A percentile compares a stretch with the other conserved stretches of the same genome.
Evolutionary conservation across 2,329 filamentous ascomycete species (phyloP).

Genomic region (Diaporthe helianthi): DNA sequence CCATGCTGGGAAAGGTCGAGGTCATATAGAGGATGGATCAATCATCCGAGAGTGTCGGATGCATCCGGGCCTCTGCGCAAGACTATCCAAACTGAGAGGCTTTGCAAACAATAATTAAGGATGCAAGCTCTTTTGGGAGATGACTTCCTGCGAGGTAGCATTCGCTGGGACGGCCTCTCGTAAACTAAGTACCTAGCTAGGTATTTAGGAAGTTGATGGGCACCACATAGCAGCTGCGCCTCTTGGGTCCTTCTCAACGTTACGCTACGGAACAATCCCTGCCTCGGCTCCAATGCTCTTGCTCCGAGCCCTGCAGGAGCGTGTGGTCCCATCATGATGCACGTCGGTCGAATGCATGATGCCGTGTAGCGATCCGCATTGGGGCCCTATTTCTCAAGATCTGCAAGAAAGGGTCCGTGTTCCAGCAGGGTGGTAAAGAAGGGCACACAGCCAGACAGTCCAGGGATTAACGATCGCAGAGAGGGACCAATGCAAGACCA

Average conservation of each 20-base stretch:
- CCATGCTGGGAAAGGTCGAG: not conserved
- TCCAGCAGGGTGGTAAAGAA: conserved; percentile 10
- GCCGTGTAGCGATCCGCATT: not conserved
- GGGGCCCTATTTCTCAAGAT: conserved; percentile 3
- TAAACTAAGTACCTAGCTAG: too few relatives aligned
- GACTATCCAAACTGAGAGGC: not conserved
- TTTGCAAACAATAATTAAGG: not conserved
- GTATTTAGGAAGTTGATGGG: not conserved
- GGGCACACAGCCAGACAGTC: not conserved
- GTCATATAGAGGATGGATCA: not conserved
- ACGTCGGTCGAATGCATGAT: not conserved
- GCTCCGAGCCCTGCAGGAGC: not conserved
- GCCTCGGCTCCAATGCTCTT: not conserved
- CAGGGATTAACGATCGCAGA: not conserved
- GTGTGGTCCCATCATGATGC: not conserved
- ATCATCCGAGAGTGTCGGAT: too few relatives aligned
- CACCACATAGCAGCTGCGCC: not conserved
- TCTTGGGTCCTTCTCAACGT: not conserved
- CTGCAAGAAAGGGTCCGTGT: not conserved
- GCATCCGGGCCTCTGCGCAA: not conserved
- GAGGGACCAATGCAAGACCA: not conserved
- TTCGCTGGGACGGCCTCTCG: not conserved
- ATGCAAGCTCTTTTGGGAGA: not conserved
- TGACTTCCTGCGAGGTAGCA: not conserved
- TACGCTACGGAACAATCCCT: not conserved